Base-by-base conservation (phyloP, 331 rosid genomes). In the Rosa hybrid region DNA sequence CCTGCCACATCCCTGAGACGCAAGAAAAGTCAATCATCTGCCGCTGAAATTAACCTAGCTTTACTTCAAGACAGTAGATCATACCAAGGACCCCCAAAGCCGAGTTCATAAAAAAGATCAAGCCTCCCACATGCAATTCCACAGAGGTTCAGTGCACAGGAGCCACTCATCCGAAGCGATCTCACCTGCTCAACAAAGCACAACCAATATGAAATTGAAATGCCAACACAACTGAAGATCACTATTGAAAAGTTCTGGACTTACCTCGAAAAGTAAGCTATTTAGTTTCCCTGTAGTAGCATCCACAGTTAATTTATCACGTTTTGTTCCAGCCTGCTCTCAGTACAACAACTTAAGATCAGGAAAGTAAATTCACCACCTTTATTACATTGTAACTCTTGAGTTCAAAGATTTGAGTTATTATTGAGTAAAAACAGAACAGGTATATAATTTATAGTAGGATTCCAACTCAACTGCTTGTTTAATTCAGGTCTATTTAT, bases 101-200 rank as follows among this genome's bases (percentile, higher is more conserved):
- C 92, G 10, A 65, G 23, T 85, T 87, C 90, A 68, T 77, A 96
- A 82, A 88, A 93, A 39, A 89, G 81, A 84, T 96, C 98, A 49
- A 96, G 83, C 87, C 99, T 93, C 87, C 99, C 98, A 76, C 98
- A 90, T 60, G 99, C 99, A 46, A 96, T 70, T 82, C 97, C 99
- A 88, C 99, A 96, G 59, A 96, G 97, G 86, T 89, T 83, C 90
- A 96, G 80, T 51, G 99, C 99, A 77, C 97, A 93, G 2, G 98
- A 96, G 82, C 99, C 99, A 86, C 87, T 78, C 87, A 92, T 92
- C 79, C 98, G 88, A 73, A 96, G 80, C 67, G 98, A 91, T 80
- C 99, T 90, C 92, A 96, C 99, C 99, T 96, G 87, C 74, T 21
- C 51, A 86, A 9, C 76, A 79, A 49, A 73, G 76, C 62, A 48